These are phyloP conservation scores for Adansonia grandidieri DNA, from an alignment of 441 rosid species.

Conservation along the genomic window DNA sequence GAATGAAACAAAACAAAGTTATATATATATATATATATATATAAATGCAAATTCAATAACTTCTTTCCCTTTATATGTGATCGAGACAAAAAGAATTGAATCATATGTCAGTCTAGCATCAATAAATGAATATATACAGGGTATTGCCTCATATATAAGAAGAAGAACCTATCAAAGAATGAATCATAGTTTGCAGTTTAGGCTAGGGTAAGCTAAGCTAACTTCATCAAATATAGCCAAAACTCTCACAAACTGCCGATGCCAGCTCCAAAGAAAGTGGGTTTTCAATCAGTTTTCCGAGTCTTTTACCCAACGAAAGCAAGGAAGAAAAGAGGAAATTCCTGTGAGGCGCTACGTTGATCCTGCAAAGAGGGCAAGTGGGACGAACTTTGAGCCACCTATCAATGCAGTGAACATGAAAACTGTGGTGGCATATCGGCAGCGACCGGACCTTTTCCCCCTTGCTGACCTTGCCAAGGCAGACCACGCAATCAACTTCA, in stretches of 20 bases:
- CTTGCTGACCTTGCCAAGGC: constrained; percentile 30
- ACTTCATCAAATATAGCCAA: background rate
- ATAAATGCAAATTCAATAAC: too few species aligned
- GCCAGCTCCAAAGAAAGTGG: constrained; percentile 9
- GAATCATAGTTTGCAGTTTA: background rate
- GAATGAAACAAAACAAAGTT: background rate
- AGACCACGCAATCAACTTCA: constrained; percentile 28
- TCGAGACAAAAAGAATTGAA: background rate
- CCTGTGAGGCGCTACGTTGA: background rate
- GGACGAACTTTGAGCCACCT: constrained; percentile 38
- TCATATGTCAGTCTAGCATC: background rate
- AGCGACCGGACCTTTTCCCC: constrained; percentile 28
- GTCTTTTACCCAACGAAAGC: background rate
- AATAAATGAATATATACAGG: background rate
- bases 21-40: too few species aligned
- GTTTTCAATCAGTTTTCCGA: constrained; percentile 17
- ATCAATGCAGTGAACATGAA: constrained; percentile 43
- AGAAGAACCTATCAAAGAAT: background rate
- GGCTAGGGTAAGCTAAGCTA: background rate
- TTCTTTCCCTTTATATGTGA: too few species aligned
- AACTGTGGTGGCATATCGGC: constrained; percentile 34
- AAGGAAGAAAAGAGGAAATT: background rate
- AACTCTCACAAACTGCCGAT: constrained; percentile 18
- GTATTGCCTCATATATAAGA: background rate
- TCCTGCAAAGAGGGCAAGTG: constrained; percentile 36